Conservation (phyloP, 2,329 filamentous ascomycete genomes). For the Achaetomium macrosporum region DNA sequence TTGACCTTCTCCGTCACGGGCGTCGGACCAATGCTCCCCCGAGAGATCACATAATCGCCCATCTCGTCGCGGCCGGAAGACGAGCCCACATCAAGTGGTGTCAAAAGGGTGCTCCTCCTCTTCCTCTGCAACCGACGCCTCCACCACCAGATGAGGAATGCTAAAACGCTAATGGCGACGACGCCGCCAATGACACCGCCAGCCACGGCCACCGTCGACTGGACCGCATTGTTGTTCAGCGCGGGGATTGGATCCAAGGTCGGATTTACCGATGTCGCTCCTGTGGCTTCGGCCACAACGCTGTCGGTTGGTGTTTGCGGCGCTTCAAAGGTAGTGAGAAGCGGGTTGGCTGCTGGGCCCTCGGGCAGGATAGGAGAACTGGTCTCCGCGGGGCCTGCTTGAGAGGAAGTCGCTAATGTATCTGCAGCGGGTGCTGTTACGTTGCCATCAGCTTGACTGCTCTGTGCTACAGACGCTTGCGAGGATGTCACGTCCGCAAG, state of each 20-base stretch:
- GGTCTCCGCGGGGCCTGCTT: conserved; percentile 10
- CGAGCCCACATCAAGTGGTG: conserved; percentile 38
- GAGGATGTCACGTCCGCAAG: conserved; percentile 13
- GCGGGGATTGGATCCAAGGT: conserved; percentile 17
- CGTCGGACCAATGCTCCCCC: conserved; percentile 45
- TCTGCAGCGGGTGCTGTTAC: conserved; percentile 26
- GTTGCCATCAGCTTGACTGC: conserved; percentile 35
- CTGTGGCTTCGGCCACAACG: conserved; percentile 13
- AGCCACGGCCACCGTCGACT: conserved; percentile 41
- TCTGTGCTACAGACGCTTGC: conserved; percentile 25
- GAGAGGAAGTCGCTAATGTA: conserved; percentile 11
- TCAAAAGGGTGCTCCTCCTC: conserved; percentile 44
- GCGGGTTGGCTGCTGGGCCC: conserved; percentile 13
- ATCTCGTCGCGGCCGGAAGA: conserved; percentile 27
- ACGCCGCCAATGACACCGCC: conserved; percentile 48
- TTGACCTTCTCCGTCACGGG: conserved; percentile 38
- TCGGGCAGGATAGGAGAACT: conserved; percentile 11
- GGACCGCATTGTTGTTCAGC: conserved; percentile 25
- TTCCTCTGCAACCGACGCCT: conserved; percentile 37
- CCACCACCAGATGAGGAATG: conserved; percentile 47
- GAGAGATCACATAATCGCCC: conserved; percentile 38
- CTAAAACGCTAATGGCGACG: conserved; percentile 40
- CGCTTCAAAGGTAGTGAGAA: conserved; percentile 19
- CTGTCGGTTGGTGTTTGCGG: conserved; percentile 15
- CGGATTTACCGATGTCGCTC: conserved; percentile 16